Base-by-base conservation (phyloP, 768 basidiomycete genomes). In the Cystofilobasidium ferigula region DNA sequence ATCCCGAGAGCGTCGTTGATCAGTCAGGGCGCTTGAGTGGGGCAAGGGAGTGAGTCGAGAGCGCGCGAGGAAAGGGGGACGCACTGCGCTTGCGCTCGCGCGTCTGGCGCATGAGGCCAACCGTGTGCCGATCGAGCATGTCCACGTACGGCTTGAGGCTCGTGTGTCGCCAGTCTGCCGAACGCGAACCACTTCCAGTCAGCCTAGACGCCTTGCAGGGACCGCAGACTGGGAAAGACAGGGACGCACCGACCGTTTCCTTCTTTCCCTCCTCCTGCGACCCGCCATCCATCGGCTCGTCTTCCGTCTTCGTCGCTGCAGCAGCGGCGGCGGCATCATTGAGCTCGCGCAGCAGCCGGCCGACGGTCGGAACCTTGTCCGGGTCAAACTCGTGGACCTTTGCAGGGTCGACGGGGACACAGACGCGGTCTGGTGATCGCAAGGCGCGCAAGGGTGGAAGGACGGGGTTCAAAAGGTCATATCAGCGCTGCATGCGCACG, bases 91-190 rank as follows among this genome's bases (percentile, higher is more conserved):
- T 74, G 36, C 64, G 67, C 16, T 70, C 70, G 36, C 73, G 69
- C 36, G 69, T 74, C 61, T 77, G 78, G 62, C 70, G 71, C 66
- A 78, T 63, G 20, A 80, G 62, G 4, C 66, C 77, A 35, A 74
- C 69, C 3, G 76, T 81, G 74, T 98, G 89, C 72, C 81, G 81
- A 67, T 98, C 88, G 69, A 98, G 76, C 79, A 95, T 83, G 53
- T 93, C 87, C 47, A 99, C 84, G 71, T 93, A 98, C 26, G 86
- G 86, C 73, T 84, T 87, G 67, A 99, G 76, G 6, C 88, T 88
- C 20, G 95, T 98, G 63, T 83, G 82, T 70, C 87, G 84, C 87
- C 90, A 95, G 71, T 87, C 87, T 84, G 66, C 38, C 66, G 53
- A 58, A 14, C 59, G 34, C 13, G 54, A 65, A 58, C 18, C 32